phyloP scores from a whole-genome alignment of 257 asterid genomes.

The Penstemon newberryi region DNA sequence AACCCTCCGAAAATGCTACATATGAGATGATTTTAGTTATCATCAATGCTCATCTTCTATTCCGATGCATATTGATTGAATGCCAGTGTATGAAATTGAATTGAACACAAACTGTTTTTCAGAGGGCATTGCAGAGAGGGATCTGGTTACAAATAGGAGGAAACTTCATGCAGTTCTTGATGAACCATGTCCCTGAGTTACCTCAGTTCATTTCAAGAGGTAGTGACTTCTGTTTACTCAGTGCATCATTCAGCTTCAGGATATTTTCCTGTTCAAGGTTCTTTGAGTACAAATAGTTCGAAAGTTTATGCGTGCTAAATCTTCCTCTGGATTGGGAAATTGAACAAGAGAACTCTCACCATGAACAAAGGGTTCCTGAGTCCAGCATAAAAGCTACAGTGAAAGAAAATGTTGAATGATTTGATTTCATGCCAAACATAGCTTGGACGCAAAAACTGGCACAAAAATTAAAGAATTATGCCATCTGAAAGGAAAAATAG shows the following conservation, averaged over 20 bases:
- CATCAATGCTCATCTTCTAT: neutral
- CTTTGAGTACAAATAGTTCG: conserved; percentile 7
- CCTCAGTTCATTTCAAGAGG: conserved; percentile 87
- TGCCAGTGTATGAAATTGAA: conserved; percentile 23
- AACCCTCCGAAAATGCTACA: conserved; percentile 17
- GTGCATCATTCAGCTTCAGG: conserved; percentile 20
- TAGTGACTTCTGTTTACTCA: conserved; percentile 26
- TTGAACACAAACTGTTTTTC: conserved; percentile 31
- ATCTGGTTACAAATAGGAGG: conserved; percentile 69
- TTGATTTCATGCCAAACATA: neutral
- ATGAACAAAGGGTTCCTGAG: neutral
- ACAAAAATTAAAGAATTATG: neutral
- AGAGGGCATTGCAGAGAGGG: conserved; percentile 71
- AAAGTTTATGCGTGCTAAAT: neutral
- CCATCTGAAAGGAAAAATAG: neutral
- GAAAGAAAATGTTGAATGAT: neutral
- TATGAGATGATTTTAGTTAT: neutral
- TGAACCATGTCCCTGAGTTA: conserved; percentile 63
- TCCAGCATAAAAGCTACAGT: neutral
- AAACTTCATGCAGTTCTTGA: conserved; percentile 74
- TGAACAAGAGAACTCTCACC: neutral
- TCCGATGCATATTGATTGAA: neutral
- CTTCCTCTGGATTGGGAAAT: conserved; percentile 1
- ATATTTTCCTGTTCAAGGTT: conserved; percentile 22
- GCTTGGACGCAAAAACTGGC: neutral